These are phyloP conservation scores for Hypoxylon sp. DNA, from an alignment of 2,329 filamentous ascomycete species.

Conservation along the genomic window DNA sequence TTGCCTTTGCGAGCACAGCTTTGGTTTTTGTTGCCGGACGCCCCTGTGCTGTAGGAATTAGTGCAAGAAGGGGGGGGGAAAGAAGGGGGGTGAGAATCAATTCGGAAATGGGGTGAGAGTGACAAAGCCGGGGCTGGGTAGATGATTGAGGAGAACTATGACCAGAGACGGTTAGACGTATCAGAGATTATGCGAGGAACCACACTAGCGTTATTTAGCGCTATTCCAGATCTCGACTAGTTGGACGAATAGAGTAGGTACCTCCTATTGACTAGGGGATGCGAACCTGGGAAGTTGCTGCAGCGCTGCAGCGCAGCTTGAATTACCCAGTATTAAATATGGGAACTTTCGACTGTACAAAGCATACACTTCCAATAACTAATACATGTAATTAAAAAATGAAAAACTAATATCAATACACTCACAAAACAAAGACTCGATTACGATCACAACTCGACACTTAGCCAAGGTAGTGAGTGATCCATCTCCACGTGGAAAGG, in stretches of 20 bases:
- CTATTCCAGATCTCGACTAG: constrained; percentile 36
- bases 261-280: constrained; percentile 17
- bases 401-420: not conserved
- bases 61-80: constrained; percentile 28
- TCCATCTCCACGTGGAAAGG: constrained; percentile 13
- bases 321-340: constrained; percentile 14
- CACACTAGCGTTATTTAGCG: constrained; percentile 23
- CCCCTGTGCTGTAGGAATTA: constrained; percentile 31
- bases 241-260: constrained; percentile 23
- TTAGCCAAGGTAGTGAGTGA: not conserved
- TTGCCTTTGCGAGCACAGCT: constrained; percentile 41
- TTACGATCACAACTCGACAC: constrained; percentile 9
- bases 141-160: constrained; percentile 35
- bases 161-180: constrained; percentile 36
- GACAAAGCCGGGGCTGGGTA: constrained; percentile 35
- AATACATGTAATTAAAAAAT: constrained; percentile 1
- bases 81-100: constrained; percentile 35
- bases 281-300: constrained; percentile 5
- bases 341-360: constrained; percentile 4
- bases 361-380: not conserved
- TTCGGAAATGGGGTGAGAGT: constrained; percentile 40
- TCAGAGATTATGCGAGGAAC: constrained; percentile 44
- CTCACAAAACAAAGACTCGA: not conserved
- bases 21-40: constrained; percentile 41
- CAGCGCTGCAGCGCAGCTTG: not conserved